A percentile compares a stretch with the other conserved stretches of the same genome.
phyloP scores from a whole-genome alignment of 805 yeast genomes.

The Grigorovia humatica region DNA sequence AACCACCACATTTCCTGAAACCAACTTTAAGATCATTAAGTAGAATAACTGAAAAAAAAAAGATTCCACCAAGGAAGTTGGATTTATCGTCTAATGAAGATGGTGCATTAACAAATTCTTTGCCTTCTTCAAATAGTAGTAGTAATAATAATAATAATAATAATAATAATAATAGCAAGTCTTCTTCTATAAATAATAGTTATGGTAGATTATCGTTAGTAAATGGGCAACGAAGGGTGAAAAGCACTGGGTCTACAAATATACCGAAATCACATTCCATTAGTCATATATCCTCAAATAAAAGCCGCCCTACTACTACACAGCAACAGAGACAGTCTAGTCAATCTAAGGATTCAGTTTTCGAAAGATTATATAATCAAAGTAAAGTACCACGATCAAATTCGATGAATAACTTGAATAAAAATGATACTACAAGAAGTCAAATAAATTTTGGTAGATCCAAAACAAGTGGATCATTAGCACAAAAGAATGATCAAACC shows the following conservation, averaged over 20 bases:
- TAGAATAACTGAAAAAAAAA: slow-evolving; percentile 4
- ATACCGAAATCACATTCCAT: neutral
- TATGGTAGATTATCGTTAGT: neutral
- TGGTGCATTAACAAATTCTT: neutral
- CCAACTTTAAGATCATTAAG: slow-evolving; percentile 21
- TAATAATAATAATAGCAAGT: no score
- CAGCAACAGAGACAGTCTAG: neutral
- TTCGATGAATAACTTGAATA: slow-evolving; percentile 12
- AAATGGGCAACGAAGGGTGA: neutral
- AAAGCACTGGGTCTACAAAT: neutral
- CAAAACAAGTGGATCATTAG: slow-evolving; percentile 9
- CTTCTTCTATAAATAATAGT: neutral
- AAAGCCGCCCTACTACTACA: neutral
- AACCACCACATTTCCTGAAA: slow-evolving; percentile 17
- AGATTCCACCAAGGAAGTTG: neutral
- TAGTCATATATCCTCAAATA: neutral
- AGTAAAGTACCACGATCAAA: slow-evolving; percentile 14
- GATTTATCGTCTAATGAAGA: neutral
- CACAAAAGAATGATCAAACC: neutral
- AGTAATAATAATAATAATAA: no score
- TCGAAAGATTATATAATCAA: slow-evolving; percentile 19
- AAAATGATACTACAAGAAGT: neutral
- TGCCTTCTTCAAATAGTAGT: neutral
- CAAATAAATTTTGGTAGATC: slow-evolving; percentile 9
- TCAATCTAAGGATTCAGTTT: slow-evolving; percentile 11